These are phyloP conservation scores for Fusarium sp. DNA, from an alignment of 2,329 filamentous ascomycete genomes.

Conservation along the genomic window DNA sequence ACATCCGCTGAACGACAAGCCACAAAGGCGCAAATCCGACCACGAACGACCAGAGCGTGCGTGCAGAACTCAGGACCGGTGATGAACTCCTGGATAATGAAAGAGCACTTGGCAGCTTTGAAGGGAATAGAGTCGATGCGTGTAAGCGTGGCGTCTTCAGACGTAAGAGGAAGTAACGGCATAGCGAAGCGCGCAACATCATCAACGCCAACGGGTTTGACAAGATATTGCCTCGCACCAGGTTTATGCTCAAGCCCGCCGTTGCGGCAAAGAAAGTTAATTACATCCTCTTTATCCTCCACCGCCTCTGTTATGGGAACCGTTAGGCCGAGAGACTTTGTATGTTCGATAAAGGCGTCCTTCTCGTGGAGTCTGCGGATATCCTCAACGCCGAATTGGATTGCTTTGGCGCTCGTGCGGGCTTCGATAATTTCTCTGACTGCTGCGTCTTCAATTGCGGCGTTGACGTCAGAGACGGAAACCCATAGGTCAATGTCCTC, in stretches of 20 bases:
- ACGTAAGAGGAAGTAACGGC: slow-evolving; percentile 72
- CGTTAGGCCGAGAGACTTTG: slow-evolving; percentile 65
- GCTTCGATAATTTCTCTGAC: slow-evolving; percentile 73
- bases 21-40: slow-evolving; percentile 74
- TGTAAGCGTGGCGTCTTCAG: slow-evolving; percentile 67
- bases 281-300: slow-evolving; percentile 64
- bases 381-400: slow-evolving; percentile 72
- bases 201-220: slow-evolving; percentile 75
- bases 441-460: slow-evolving; percentile 74
- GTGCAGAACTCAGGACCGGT: slow-evolving; percentile 75
- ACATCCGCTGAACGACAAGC: slow-evolving; percentile 74
- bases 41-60: slow-evolving; percentile 75
- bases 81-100: slow-evolving; percentile 74
- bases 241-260: slow-evolving; percentile 44
- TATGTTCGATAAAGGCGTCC: slow-evolving; percentile 72
- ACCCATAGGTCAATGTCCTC: slow-evolving; percentile 80
- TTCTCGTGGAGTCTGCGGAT: slow-evolving; percentile 74
- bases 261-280: slow-evolving; percentile 62
- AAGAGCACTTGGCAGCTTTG: slow-evolving; percentile 57
- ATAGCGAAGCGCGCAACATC: slow-evolving; percentile 71
- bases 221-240: slow-evolving; percentile 65
- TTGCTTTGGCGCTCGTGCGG: slow-evolving; percentile 69
- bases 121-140: slow-evolving; percentile 61
- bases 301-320: slow-evolving; percentile 68
- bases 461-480: slow-evolving; percentile 76